A percentile compares a stretch with the other conserved stretches of the same genome.
phyloP scores from a whole-genome alignment of 805 yeast species.

The Nakazawaea ernobii region DNA sequence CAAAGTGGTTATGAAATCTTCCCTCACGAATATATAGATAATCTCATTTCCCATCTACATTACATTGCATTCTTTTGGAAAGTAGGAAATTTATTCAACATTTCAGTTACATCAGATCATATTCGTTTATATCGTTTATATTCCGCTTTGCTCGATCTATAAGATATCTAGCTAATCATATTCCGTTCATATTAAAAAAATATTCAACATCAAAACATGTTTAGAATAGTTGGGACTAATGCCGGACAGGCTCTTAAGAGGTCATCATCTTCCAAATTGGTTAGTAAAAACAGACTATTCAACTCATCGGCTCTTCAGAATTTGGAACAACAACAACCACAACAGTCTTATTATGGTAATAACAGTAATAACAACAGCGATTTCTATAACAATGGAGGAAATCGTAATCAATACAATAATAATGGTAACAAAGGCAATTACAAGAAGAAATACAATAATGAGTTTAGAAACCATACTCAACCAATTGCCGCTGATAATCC shows the following conservation, averaged over 20 bases:
- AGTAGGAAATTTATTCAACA: not conserved
- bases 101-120: not conserved
- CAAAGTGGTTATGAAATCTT: not conserved
- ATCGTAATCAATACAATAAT: conserved; percentile 15
- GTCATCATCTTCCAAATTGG: conserved; percentile 10
- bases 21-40: not conserved
- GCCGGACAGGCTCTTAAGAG: conserved; percentile 12
- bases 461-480: not conserved
- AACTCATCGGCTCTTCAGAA: conserved; percentile 9
- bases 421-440: conserved; percentile 13
- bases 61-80: not conserved
- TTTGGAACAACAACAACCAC: conserved; percentile 13
- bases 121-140: not conserved
- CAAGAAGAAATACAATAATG: conserved; percentile 15
- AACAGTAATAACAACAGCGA: conserved; percentile 9
- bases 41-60: not conserved
- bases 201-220: not conserved
- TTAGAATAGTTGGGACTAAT: conserved; percentile 10
- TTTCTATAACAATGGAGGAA: conserved; percentile 10
- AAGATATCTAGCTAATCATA: too few species aligned
- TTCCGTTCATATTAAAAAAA: too few species aligned
- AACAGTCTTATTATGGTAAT: not conserved
- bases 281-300: conserved; percentile 7
- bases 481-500: conserved; percentile 31
- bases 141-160: not conserved